Percentiles rank a stretch among this genome's conserved stretches.
Evolutionary conservation across 2,329 filamentous ascomycete species (phyloP).

Genomic region (Cyanodermella asteris): DNA sequence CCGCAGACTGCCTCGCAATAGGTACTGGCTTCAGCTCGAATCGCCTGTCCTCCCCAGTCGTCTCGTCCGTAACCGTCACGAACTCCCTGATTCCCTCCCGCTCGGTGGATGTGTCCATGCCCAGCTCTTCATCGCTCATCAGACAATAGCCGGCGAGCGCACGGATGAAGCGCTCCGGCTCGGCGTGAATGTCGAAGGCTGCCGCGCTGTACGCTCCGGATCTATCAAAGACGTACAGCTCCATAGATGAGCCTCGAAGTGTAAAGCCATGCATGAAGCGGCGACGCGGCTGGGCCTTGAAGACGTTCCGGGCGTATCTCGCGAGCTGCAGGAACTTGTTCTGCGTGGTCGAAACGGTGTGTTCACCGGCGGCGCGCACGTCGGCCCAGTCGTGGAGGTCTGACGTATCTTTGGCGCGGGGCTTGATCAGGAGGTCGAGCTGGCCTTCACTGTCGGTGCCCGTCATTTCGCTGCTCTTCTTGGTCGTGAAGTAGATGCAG

Average conservation of each 20-base stretch:
- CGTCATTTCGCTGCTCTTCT: conserved; percentile 6
- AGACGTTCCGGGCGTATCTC: conserved; percentile 10
- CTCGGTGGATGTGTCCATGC: conserved; percentile 13
- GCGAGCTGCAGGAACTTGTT: conserved; percentile 8
- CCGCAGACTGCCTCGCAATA: conserved; percentile 3
- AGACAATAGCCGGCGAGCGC: conserved; percentile 12
- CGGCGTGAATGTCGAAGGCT: conserved; percentile 13
- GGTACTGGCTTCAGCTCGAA: conserved; percentile 2
- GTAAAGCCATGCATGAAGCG: conserved; percentile 14
- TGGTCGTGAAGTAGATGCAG: conserved; percentile 6
- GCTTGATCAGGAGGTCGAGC: conserved; percentile 8
- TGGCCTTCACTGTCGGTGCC: conserved; percentile 7
- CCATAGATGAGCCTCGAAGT: conserved; percentile 5
- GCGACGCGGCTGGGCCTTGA: conserved; percentile 12
- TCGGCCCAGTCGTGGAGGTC: conserved; percentile 8
- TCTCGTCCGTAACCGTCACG: conserved; percentile 4
- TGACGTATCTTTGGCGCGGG: neutral
- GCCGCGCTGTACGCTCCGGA: conserved; percentile 13
- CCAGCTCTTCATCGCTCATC: conserved; percentile 14
- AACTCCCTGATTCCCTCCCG: conserved; percentile 5
- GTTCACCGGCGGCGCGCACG: conserved; percentile 7
- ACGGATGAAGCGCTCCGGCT: conserved; percentile 12
- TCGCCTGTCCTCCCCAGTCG: conserved; percentile 3
- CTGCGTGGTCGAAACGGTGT: conserved; percentile 4
- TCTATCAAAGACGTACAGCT: conserved; percentile 15